Base-by-base conservation (phyloP, 345 rosid species). In the Abelmoschus esculentus region DNA sequence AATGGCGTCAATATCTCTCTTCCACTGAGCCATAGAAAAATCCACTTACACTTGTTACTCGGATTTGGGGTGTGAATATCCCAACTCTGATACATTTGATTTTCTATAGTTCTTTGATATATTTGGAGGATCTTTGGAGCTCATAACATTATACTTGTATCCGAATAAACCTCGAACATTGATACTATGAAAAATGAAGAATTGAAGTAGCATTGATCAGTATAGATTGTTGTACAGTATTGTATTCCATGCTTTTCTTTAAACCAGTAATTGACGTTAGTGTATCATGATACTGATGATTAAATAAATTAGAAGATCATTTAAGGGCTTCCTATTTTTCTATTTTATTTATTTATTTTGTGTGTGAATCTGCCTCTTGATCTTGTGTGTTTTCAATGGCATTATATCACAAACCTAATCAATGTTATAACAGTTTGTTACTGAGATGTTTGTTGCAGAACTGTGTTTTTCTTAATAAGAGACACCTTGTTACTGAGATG, bases 1-100 rank as follows among this genome's bases (percentile, higher is more conserved):
- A 91, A 72, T 95, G 99, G 97, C 96, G 74, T 60, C 90, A 88
- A 67, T 95, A 91, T 80, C 84, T 91, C 6, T 79, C 90, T 18
- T 70, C 74, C 15, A 64, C 69, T 1, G 86, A 81, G 65, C 81
- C 78, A 19, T 84, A 38, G 80, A 83, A 22, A 22, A 78, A 38
- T 49, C 34, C 55, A 50, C 47, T 22, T 40, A 3, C n/a, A 10
- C 60, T n/a, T 53, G 57, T 53, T 53, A 53, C 57, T 53, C 22
- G 10, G 26, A 53, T 53, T 53, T 53, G 57, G 57, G 26, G 10
- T 53, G 57, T 53, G 17, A 17, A 53, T 53, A 9, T 53, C 9
- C 26, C 22, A 52, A n/a, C n/a, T 7, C 3, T 10, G 4, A 12
- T 46, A 46, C 11, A 3, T 44, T 44, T 47, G 52, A 13, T 11